Conservation (phyloP, 495 filamentous ascomycete genomes). For the Penicillium macrosclerotiorum region DNA sequence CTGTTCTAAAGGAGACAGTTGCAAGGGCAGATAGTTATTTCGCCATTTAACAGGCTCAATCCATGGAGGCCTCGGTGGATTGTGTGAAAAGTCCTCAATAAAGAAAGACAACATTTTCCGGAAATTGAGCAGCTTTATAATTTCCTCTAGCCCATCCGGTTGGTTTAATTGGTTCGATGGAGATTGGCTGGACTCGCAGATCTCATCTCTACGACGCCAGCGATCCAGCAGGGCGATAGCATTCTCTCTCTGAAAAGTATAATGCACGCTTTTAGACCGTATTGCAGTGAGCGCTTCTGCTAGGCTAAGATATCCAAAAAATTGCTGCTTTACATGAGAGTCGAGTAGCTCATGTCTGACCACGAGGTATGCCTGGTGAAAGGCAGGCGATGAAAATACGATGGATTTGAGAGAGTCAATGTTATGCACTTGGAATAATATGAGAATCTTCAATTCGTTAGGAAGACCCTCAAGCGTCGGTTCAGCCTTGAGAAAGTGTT, state of each 20-base stretch:
- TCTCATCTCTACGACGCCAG: slow-evolving; percentile 20
- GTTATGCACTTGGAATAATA: slow-evolving; percentile 13
- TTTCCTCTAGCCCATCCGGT: slow-evolving; percentile 5
- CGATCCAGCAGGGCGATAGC: slow-evolving; percentile 17
- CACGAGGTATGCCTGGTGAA: slow-evolving; percentile 18
- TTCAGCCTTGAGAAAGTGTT: too few relatives aligned
- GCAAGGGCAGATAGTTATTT: slow-evolving; percentile 1
- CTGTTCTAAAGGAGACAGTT: slow-evolving; percentile 8
- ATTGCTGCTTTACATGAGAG: slow-evolving; percentile 9
- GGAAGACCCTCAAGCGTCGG: slow-evolving; percentile 22
- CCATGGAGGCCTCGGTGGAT: slow-evolving; percentile 13
- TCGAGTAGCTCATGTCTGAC: slow-evolving; percentile 13
- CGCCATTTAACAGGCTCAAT: slow-evolving; percentile 9
- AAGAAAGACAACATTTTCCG: slow-evolving; percentile 15
- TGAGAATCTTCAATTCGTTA: slow-evolving; percentile 18
- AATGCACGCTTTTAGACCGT: slow-evolving; percentile 11
- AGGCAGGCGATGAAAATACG: slow-evolving; percentile 19
- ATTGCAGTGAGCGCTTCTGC: slow-evolving; percentile 18
- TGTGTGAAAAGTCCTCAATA: slow-evolving; percentile 11
- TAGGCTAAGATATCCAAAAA: slow-evolving; percentile 6
- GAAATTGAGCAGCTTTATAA: slow-evolving; percentile 12
- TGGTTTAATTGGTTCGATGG: neutral
- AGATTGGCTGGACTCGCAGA: neutral
- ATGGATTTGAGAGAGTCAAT: slow-evolving; percentile 14
- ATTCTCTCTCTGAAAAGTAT: neutral